Evolutionary conservation across 495 filamentous ascomycete species (phyloP), one percentile per base, ranked within the genome.

Genomic region (Astrothelium subdiscretum): DNA sequence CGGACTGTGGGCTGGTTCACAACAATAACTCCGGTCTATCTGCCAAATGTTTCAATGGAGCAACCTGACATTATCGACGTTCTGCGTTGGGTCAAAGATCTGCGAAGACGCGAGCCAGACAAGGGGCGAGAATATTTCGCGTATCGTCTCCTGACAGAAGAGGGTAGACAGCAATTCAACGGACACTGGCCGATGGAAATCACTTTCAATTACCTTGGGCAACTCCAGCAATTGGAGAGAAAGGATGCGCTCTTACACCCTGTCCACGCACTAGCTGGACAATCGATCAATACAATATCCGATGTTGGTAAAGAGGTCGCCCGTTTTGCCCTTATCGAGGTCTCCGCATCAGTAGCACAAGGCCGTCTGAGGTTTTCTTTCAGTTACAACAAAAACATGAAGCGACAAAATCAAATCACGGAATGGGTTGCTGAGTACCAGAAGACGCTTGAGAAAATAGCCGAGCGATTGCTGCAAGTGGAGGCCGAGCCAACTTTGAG

Each of bases 151-250:
- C 73, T 83, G 35, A 73, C 76, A 1, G 67, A 73, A 3, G 78
- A 77, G 31, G 73, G 72, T 15, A 65, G 74, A 3, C 74, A 79
- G 31, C 65, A 65, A 31, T 78, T 77, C 43, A 62, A 68, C 26
- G 70, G 76, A 18, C 80, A 80, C 2, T 82, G 76, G 70, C 86
- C 86, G 5, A 80, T 89, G 63, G 87, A 90, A 71, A 80, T 90
- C 40, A 81, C 81, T 1, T 88, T 90, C 71, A 87, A 85, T 66
- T 89, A 89, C 64, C 77, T 85, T 13, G 87, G 85, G 0, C 78
- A 83, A 20, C 76, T 84, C 63, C 84, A 86, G 58, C 81, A 85
- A 62, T 67, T 88, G 0, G 83, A 86, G 70, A 76, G 81, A 31
- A 75, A 80, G 24, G 83, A 84, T 58, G 79, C 81, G 4, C 73